Conservation (phyloP, 2,329 filamentous ascomycete species). For the Fusarium sacchari region DNA sequence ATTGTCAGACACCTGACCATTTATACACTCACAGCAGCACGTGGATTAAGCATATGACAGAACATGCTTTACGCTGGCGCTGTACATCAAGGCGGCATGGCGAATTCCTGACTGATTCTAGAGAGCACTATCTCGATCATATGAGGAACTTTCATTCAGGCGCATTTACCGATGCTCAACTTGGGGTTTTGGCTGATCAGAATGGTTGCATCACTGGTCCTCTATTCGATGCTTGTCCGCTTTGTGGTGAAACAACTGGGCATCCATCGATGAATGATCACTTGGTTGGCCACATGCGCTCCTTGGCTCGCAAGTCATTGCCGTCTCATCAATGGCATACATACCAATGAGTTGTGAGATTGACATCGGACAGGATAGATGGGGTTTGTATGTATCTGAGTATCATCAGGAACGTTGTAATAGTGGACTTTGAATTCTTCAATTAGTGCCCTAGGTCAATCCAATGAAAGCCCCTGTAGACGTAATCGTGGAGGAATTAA, state of each 20-base stretch:
- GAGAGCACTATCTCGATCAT: accelerated
- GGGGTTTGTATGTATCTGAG: too few relatives aligned
- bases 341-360: too few relatives aligned
- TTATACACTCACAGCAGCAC: accelerated
- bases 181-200: accelerated
- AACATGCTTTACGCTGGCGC: not conserved
- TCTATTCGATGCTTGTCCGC: accelerated
- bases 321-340: too few relatives aligned
- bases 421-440: too few relatives aligned
- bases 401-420: too few relatives aligned
- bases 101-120: accelerated
- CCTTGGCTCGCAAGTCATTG: accelerated
- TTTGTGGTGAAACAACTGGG: not conserved
- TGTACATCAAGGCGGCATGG: not conserved
- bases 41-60: accelerated
- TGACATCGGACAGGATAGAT: too few relatives aligned
- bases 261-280: accelerated
- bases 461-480: too few relatives aligned
- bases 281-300: not conserved
- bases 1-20: accelerated
- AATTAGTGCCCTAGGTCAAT: too few relatives aligned
- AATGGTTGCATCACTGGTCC: accelerated
- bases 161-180: accelerated
- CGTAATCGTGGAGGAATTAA: too few relatives aligned
- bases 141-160: accelerated